phyloP scores from a whole-genome alignment of 2,329 filamentous ascomycete genomes.

The Microdochium trichocladiopsis region DNA sequence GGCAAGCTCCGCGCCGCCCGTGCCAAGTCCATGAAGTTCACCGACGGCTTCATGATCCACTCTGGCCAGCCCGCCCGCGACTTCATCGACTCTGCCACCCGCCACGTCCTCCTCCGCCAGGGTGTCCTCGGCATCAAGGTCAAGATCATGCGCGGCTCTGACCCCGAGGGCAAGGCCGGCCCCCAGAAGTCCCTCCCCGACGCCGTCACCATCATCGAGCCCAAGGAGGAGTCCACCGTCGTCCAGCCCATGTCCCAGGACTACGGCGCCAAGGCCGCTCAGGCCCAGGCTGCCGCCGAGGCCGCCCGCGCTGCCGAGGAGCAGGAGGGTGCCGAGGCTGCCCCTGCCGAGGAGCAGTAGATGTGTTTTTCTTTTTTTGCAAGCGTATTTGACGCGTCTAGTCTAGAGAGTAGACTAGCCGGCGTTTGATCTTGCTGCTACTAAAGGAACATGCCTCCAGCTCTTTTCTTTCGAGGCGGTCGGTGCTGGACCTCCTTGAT shows the following conservation, averaged over 20 bases:
- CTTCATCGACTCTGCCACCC: conserved; percentile 98
- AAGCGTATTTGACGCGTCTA: conserved; percentile 2
- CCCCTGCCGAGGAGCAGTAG: conserved; percentile 38
- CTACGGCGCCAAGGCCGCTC: conserved; percentile 86
- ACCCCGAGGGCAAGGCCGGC: conserved; percentile 98
- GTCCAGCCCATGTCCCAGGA: conserved; percentile 96
- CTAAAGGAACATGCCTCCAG: not conserved
- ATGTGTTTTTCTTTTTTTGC: conserved; percentile 1
- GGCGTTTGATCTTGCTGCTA: too few relatives aligned
- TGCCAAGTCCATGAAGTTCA: conserved; percentile 99
- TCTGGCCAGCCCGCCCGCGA: conserved; percentile 99
- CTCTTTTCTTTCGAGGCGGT: conserved; percentile 20
- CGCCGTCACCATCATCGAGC: conserved; percentile 98
- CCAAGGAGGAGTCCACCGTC: conserved; percentile 97
- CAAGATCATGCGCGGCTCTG: conserved; percentile 99
- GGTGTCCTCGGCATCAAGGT: conserved; percentile 99
- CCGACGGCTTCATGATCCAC: conserved; percentile 99
- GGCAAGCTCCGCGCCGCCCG: conserved; percentile 98
- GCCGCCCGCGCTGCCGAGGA: conserved; percentile 48
- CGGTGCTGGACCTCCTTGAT: conserved; percentile 23
- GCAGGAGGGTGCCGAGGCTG: conserved; percentile 44
- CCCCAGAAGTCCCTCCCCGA: conserved; percentile 97
- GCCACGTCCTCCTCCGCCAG: conserved; percentile 99
- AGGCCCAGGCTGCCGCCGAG: conserved; percentile 58
- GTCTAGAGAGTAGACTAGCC: not conserved